phyloP scores from a whole-genome alignment of 208 protist genomes.

The Leishmania mexicana region DNA sequence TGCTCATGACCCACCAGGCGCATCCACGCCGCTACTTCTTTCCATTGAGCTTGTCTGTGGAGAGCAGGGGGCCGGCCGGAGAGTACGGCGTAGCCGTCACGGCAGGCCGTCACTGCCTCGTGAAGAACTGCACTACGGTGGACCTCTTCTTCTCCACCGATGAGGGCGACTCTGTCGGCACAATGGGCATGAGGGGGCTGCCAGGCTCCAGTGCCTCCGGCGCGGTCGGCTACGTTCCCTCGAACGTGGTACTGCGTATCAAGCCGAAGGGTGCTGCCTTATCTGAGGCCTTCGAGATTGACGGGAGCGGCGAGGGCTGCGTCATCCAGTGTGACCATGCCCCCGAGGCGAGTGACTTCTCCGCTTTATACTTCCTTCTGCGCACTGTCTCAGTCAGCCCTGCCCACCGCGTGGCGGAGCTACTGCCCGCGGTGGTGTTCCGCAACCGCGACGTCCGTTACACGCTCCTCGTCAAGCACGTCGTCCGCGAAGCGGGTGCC shows the following conservation, averaged over 20 bases:
- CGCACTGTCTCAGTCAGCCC: slow-evolving; percentile 13
- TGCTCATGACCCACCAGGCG: slow-evolving; percentile 19
- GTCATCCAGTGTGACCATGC: slow-evolving; percentile 30
- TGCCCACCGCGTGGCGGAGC: slow-evolving; percentile 14
- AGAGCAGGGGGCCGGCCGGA: slow-evolving; percentile 18
- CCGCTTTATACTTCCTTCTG: slow-evolving; percentile 28
- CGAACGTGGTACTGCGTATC: slow-evolving; percentile 20
- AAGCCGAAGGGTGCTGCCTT: slow-evolving; percentile 24
- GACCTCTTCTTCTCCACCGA: slow-evolving; percentile 34
- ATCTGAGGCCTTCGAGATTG: slow-evolving; percentile 38
- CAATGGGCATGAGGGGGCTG: slow-evolving; percentile 23
- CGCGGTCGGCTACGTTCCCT: slow-evolving; percentile 33
- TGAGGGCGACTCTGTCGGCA: slow-evolving; percentile 27
- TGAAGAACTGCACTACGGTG: slow-evolving; percentile 32
- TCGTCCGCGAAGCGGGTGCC: slow-evolving; percentile 21
- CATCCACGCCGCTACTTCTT: slow-evolving; percentile 32
- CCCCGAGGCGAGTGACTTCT: slow-evolving; percentile 11
- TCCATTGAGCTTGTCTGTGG: slow-evolving; percentile 25
- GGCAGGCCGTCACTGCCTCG: slow-evolving; percentile 21
- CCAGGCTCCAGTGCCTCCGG: slow-evolving; percentile 3
- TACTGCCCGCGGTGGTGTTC: slow-evolving; percentile 34
- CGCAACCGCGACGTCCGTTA: slow-evolving; percentile 23
- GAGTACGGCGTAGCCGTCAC: slow-evolving; percentile 26
- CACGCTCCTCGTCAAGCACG: slow-evolving; percentile 32
- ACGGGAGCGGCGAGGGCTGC: slow-evolving; percentile 26